Conservation (phyloP, 345 rosid species). For the Physaria fendleri region DNA sequence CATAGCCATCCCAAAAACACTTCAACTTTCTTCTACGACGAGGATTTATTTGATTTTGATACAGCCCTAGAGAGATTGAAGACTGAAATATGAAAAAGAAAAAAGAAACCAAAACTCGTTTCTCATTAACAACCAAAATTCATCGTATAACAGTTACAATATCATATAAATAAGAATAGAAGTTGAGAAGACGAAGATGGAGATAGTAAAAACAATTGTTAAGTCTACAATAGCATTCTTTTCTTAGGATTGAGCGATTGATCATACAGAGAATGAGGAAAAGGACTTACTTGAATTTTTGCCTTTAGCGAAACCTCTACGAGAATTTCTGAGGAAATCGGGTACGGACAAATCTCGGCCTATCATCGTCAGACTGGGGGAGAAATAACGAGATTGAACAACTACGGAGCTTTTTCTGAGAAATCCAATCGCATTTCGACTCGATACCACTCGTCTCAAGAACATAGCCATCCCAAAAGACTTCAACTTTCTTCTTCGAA, state of each 20-base stretch:
- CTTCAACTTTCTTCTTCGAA: too few relatives aligned
- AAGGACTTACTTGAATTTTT: slow-evolving; percentile 72
- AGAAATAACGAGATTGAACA: slow-evolving; percentile 30
- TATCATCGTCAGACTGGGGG: slow-evolving; percentile 5
- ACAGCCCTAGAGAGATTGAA: too few relatives aligned
- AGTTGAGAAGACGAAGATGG: background rate
- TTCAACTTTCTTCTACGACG: too few relatives aligned
- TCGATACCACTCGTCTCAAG: slow-evolving; percentile 42
- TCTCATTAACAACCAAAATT: too few relatives aligned
- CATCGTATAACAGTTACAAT: too few relatives aligned
- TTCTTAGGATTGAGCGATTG: too few relatives aligned
- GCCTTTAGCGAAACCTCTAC: slow-evolving; percentile 75
- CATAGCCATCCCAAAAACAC: slow-evolving; percentile 52
- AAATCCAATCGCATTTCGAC: slow-evolving; percentile 29
- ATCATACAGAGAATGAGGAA: too few relatives aligned
- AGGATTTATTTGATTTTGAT: too few relatives aligned
- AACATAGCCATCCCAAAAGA: slow-evolving; percentile 49
- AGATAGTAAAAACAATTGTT: background rate
- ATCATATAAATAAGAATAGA: too few relatives aligned
- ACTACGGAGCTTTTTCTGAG: slow-evolving; percentile 31
- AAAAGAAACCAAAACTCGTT: too few relatives aligned
- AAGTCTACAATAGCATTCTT: too few relatives aligned
- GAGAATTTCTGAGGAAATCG: slow-evolving; percentile 34
- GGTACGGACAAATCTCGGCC: slow-evolving; percentile 9
- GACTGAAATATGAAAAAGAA: too few relatives aligned